phyloP scores from a whole-genome alignment of 2,329 filamentous ascomycete species.

The Colletotrichum tanaceti region DNA sequence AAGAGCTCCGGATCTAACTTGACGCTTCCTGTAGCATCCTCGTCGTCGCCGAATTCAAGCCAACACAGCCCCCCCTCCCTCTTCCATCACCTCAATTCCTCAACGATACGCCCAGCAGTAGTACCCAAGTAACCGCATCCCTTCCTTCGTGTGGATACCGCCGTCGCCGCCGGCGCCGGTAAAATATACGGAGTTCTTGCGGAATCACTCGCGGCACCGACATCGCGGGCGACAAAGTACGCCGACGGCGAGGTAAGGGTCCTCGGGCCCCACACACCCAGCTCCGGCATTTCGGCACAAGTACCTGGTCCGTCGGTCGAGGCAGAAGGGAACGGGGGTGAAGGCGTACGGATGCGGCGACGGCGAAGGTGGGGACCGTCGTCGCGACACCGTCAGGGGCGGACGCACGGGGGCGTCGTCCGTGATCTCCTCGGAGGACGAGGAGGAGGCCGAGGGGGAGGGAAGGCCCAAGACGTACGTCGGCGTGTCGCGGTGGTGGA shows the following conservation, averaged over 20 bases:
- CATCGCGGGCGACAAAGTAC: background rate
- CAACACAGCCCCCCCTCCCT: background rate
- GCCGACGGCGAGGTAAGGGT: background rate
- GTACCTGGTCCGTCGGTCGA: background rate
- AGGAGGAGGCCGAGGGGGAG: background rate
- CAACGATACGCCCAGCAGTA: constrained; percentile 10
- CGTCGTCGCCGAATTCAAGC: too few species aligned
- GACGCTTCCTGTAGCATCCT: background rate
- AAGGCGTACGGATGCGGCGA: background rate
- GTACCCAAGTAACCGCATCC: background rate
- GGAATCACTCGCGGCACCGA: constrained; percentile 10
- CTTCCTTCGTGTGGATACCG: background rate
- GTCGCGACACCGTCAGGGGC: background rate
- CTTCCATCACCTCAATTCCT: background rate
- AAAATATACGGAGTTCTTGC: background rate
- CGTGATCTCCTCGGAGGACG: background rate
- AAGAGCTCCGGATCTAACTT: background rate
- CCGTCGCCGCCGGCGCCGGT: background rate
- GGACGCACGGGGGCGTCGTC: background rate
- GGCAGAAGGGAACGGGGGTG: background rate
- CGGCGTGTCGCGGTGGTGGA: background rate
- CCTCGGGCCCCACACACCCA: background rate
- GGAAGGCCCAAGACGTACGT: background rate
- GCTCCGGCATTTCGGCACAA: too few species aligned
- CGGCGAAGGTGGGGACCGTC: background rate